Evolutionary conservation across 495 filamentous ascomycete species (phyloP).

Genomic region (Podospora conica): DNA sequence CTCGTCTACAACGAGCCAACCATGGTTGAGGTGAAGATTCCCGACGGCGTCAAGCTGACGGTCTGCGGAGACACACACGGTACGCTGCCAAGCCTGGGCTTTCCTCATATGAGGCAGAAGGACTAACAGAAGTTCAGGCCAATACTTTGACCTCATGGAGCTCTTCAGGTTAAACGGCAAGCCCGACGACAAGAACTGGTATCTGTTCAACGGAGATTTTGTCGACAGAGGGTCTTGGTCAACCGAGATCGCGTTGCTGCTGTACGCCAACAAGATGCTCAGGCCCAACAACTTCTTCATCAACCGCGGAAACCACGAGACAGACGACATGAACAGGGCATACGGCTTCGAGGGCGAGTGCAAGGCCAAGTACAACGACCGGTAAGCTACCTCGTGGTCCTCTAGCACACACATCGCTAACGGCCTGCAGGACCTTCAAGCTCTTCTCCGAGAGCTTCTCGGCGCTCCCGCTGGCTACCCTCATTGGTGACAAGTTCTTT

Average conservation of each 20-base stretch:
- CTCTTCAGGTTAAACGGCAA: conserved; percentile 88
- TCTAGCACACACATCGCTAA: conserved; percentile 14
- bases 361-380: conserved; percentile 94
- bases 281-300: conserved; percentile 83
- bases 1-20: conserved; percentile 89
- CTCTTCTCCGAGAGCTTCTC: conserved; percentile 98
- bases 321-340: conserved; percentile 98
- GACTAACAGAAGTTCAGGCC: conserved; percentile 50
- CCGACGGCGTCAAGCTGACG: conserved; percentile 69
- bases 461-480: conserved; percentile 82
- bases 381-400: conserved; percentile 25
- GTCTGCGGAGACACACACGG: conserved; percentile 98
- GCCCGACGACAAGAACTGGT: conserved; percentile 77
- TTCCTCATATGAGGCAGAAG: conserved; percentile 1
- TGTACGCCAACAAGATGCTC: conserved; percentile 97
- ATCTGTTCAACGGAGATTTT: conserved; percentile 99
- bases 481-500: conserved; percentile 88
- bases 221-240: conserved; percentile 98
- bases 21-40: conserved; percentile 90
- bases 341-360: conserved; percentile 99
- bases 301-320: conserved; percentile 98
- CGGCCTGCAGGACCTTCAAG: conserved; percentile 62
- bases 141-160: conserved; percentile 95
- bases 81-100: conserved; percentile 24
- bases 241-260: conserved; percentile 84